phyloP scores from a whole-genome alignment of 768 basidiomycete genomes.

The Mycena polygramma region DNA sequence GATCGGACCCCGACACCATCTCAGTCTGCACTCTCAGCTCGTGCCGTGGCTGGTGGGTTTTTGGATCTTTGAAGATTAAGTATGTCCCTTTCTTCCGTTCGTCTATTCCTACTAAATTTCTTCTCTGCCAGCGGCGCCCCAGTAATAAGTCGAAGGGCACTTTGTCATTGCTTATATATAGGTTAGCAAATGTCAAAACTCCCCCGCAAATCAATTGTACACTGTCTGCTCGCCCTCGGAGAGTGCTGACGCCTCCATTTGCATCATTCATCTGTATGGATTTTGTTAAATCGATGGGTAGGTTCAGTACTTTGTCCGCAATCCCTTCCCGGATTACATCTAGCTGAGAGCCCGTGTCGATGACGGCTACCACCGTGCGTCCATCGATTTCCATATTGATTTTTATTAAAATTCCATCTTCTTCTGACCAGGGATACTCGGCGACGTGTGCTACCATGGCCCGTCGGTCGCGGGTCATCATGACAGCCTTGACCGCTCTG shows the following conservation, averaged over 20 bases:
- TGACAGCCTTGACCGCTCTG: not conserved
- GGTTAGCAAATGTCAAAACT: not conserved
- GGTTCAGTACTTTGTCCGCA: not conserved
- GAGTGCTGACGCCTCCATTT: not conserved
- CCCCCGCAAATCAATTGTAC: not conserved
- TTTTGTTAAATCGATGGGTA: not conserved
- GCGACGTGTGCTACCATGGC: slow-evolving; percentile 1
- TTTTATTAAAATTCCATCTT: slow-evolving; percentile 5
- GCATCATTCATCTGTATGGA: not conserved
- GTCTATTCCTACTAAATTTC: not conserved
- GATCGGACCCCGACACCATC: not conserved
- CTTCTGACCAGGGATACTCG: slow-evolving; percentile 16
- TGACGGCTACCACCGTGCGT: not conserved
- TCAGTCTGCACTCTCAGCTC: not conserved
- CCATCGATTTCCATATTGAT: not conserved
- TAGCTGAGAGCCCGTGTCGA: not conserved
- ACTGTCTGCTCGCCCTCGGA: not conserved
- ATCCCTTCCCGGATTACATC: not conserved
- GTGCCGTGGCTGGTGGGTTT: not conserved
- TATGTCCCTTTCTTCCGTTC: not conserved
- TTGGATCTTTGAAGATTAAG: not conserved
- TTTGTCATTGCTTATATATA: not conserved
- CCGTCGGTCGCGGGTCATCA: not conserved
- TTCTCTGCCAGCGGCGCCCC: not conserved
- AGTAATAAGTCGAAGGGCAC: not conserved